A percentile compares a stretch with the other conserved stretches of the same genome.
Conservation (phyloP, 805 yeast genomes). For the Nakazawaea siamensis region DNA sequence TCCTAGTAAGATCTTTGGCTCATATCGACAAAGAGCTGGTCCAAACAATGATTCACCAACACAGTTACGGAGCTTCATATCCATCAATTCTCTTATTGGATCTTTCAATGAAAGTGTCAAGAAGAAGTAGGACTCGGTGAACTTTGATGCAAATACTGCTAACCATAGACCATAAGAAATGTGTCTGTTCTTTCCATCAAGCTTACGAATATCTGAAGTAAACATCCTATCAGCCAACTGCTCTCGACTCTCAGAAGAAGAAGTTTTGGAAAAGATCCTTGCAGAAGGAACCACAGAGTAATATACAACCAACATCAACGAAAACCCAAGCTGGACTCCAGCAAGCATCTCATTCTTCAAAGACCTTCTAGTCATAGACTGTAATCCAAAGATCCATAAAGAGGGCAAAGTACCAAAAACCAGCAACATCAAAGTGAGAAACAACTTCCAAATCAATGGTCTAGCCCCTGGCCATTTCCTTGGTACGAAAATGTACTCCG, state of each 20-base stretch:
- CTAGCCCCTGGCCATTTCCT: conserved; percentile 67
- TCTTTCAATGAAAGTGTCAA: conserved; percentile 65
- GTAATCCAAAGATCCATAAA: conserved; percentile 36
- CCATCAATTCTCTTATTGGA: conserved; percentile 61
- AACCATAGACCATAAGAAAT: conserved; percentile 68
- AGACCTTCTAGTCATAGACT: conserved; percentile 25
- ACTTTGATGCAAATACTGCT: conserved; percentile 58
- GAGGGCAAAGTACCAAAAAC: conserved; percentile 41
- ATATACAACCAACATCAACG: conserved; percentile 45
- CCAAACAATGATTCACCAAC: conserved; percentile 55
- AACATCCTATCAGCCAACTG: conserved; percentile 48
- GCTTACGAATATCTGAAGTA: conserved; percentile 47
- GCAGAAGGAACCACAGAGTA: conserved; percentile 59
- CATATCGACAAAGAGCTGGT: conserved; percentile 40
- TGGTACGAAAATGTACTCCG: conserved; percentile 61
- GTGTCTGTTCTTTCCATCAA: conserved; percentile 44
- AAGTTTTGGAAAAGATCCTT: conserved; percentile 34
- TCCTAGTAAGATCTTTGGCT: conserved; percentile 46
- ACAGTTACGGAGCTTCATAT: conserved; percentile 48
- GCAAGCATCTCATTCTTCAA: conserved; percentile 36
- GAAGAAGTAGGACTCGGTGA: conserved; percentile 72
- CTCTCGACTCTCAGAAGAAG: conserved; percentile 26
- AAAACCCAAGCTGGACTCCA: conserved; percentile 45
- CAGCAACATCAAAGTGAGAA: conserved; percentile 33
- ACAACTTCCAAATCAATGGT: conserved; percentile 41